These are phyloP conservation scores for Emergomyces africanus DNA, from an alignment of 2,329 filamentous ascomycete species.

Conservation along the genomic window DNA sequence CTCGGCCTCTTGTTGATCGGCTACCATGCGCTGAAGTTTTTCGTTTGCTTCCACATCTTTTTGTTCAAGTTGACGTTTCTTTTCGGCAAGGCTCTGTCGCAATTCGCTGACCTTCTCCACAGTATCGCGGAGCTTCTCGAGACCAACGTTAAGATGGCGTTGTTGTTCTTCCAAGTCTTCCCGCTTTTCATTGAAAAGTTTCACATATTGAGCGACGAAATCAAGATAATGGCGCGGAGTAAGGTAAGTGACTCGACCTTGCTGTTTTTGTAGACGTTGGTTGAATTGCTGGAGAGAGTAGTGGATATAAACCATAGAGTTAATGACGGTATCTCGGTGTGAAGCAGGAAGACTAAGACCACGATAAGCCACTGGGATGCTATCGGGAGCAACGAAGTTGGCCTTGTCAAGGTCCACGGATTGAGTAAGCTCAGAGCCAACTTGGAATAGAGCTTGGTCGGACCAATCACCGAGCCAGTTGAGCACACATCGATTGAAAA, in stretches of 20 bases:
- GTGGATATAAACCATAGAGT: conserved; percentile 98
- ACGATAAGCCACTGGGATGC: conserved; percentile 83
- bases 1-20: conserved; percentile 88
- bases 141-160: conserved; percentile 91
- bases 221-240: conserved; percentile 96
- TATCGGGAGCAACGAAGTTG: conserved; percentile 76
- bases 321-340: conserved; percentile 85
- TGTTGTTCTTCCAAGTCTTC: conserved; percentile 98
- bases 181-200: conserved; percentile 93
- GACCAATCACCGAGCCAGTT: conserved; percentile 99
- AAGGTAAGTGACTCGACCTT: conserved; percentile 82
- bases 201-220: conserved; percentile 96
- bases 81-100: conserved; percentile 78
- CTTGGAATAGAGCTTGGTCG: conserved; percentile 96
- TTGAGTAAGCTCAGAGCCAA: conserved; percentile 87
- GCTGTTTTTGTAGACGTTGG: conserved; percentile 72
- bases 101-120: conserved; percentile 95
- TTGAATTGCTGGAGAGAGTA: conserved; percentile 91
- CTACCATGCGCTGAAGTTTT: conserved; percentile 94
- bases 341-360: conserved; percentile 72
- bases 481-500: conserved; percentile 99
- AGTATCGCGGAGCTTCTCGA: conserved; percentile 93
- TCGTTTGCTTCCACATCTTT: conserved; percentile 95
- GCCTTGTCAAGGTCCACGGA: conserved; percentile 89
- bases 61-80: conserved; percentile 82